A percentile compares a stretch with the other conserved stretches of the same genome.
These are phyloP conservation scores for Gossypium ekmanianum DNA, from an alignment of 345 rosid species.

Conservation along the genomic window DNA sequence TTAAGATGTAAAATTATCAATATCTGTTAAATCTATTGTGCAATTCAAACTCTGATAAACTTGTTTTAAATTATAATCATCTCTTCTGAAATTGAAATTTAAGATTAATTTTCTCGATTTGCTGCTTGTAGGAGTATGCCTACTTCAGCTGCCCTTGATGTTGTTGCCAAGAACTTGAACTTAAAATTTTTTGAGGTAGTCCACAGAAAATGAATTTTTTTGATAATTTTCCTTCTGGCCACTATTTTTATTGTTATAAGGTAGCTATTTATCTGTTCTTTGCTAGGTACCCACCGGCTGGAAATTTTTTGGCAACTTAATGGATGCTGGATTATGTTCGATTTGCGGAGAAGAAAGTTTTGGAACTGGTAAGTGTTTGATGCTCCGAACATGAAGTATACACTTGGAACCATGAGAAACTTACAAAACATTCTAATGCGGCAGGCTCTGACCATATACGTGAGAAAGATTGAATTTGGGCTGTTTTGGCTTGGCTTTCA, in stretches of 20 bases:
- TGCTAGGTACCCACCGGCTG: conserved; percentile 95
- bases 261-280: conserved; percentile 19
- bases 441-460: conserved; percentile 97
- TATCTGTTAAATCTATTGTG: background rate
- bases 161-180: conserved; percentile 78
- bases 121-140: conserved; percentile 91
- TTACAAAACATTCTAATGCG: conserved; percentile 16
- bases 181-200: conserved; percentile 95
- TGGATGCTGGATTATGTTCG: conserved; percentile 98
- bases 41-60: background rate
- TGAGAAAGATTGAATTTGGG: conserved; percentile 99
- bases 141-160: conserved; percentile 98
- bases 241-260: background rate
- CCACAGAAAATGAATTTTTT: background rate
- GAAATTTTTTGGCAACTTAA: conserved; percentile 98
- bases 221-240: background rate
- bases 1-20: conserved; percentile 5
- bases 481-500: conserved; percentile 97
- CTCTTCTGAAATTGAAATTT: background rate
- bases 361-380: conserved; percentile 79
- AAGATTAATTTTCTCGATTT: conserved; percentile 14
- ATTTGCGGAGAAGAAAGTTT: conserved; percentile 99
- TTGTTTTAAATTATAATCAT: background rate
- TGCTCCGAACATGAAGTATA: background rate
- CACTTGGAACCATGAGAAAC: background rate